Conservation (phyloP, 192 early-diverging fungal genomes). For the Bifiguratus adelaidae region DNA sequence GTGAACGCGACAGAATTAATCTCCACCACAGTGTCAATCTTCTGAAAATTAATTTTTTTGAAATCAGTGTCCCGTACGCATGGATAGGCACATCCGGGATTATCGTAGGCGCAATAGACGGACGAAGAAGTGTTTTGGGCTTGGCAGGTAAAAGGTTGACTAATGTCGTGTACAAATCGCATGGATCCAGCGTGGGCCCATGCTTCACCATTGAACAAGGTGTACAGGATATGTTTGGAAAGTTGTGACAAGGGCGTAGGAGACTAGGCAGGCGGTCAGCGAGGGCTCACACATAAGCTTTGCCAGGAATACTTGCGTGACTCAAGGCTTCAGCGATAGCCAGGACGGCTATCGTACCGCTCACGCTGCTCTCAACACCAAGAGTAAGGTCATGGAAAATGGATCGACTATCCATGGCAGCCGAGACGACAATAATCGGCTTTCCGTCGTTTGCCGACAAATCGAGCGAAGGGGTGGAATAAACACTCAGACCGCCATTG, state of each 20-base stretch:
- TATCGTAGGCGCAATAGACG: constrained; percentile 10
- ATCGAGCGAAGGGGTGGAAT: constrained; percentile 47
- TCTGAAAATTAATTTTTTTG: constrained; percentile 46
- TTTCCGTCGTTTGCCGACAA: constrained; percentile 43
- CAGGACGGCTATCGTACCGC: constrained; percentile 53
- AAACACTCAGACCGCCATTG: constrained; percentile 56
- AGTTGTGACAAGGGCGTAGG: constrained; percentile 24
- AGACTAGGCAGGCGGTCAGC: constrained; percentile 20
- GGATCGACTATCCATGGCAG: constrained; percentile 49
- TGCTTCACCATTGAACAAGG: constrained; percentile 58
- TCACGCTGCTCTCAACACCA: constrained; percentile 39
- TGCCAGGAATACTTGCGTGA: constrained; percentile 26
- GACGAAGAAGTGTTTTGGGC: constrained; percentile 13
- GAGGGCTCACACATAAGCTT: not conserved
- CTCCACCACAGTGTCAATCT: constrained; percentile 64
- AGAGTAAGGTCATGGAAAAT: constrained; percentile 55
- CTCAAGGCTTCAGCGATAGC: constrained; percentile 62
- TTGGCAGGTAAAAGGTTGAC: constrained; percentile 38
- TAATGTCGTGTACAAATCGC: constrained; percentile 69
- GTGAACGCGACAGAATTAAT: constrained; percentile 42
- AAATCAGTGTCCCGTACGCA: constrained; percentile 56
- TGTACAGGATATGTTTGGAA: constrained; percentile 65
- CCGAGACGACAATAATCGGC: constrained; percentile 55
- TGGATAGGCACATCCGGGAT: constrained; percentile 46
- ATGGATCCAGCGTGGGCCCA: constrained; percentile 76